phyloP scores from a whole-genome alignment of 78 protist genomes.

The Pelomyxa schiedti region DNA sequence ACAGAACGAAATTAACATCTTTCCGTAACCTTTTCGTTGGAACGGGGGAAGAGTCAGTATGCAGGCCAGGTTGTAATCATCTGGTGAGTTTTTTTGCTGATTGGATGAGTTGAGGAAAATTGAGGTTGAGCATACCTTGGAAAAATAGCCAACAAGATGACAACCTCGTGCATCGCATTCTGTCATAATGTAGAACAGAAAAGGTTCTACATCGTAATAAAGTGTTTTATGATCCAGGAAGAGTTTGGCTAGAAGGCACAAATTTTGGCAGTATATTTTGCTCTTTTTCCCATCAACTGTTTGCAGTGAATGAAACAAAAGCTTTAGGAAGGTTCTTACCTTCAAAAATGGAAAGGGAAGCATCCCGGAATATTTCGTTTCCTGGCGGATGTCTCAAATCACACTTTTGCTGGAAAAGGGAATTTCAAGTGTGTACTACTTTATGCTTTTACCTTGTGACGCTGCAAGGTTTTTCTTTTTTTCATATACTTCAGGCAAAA shows the following conservation, averaged over 20 bases:
- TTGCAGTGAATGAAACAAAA: too few relatives aligned
- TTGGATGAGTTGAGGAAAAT: background rate
- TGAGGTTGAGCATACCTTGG: slow-evolving; percentile 25
- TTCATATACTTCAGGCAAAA: slow-evolving; percentile 84
- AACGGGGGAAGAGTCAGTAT: slow-evolving; percentile 85
- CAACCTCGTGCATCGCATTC: slow-evolving; percentile 74
- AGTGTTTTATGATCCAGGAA: slow-evolving; percentile 92
- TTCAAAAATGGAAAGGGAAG: slow-evolving; percentile 63
- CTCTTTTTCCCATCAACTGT: slow-evolving; percentile 83
- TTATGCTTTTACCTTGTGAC: slow-evolving; percentile 38
- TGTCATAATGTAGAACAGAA: slow-evolving; percentile 84
- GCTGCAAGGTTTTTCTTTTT: slow-evolving; percentile 36
- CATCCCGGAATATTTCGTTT: slow-evolving; percentile 80
- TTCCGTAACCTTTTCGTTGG: slow-evolving; percentile 91
- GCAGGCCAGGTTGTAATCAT: slow-evolving; percentile 89
- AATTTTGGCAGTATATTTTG: slow-evolving; percentile 83
- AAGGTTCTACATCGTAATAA: slow-evolving; percentile 88
- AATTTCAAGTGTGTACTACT: too few relatives aligned
- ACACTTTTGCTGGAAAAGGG: slow-evolving; percentile 49
- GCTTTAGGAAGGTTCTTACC: too few relatives aligned
- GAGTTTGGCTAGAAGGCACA: slow-evolving; percentile 86
- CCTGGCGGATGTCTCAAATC: slow-evolving; percentile 85
- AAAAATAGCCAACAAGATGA: slow-evolving; percentile 90
- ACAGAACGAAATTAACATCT: slow-evolving; percentile 75
- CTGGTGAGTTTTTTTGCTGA: slow-evolving; percentile 70